Evolutionary conservation across 176 grass and related monocot genomes (phyloP).

Genomic region (Rhynchospora breviuscula): DNA sequence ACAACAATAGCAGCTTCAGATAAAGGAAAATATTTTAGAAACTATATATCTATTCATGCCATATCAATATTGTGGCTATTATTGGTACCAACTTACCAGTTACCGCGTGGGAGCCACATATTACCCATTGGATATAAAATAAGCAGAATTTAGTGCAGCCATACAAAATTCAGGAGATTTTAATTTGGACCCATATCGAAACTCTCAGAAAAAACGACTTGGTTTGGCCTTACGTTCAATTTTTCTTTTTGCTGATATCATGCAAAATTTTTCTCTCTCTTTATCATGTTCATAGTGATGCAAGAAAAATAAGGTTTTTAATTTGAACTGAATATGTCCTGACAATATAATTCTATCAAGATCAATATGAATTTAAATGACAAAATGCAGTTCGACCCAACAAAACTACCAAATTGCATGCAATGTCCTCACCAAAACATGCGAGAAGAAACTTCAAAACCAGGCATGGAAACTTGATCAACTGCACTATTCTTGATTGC

Average conservation of each 20-base stretch:
- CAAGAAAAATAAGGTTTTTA: background rate
- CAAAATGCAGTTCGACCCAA: background rate
- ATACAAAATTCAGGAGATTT: conserved; percentile 13
- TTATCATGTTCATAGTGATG: conserved; percentile 7
- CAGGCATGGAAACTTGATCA: background rate
- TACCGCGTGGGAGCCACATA: conserved; percentile 10
- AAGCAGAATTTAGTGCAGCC: background rate
- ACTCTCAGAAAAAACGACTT: conserved; percentile 8
- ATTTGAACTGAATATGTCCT: background rate
- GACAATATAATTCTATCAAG: background rate
- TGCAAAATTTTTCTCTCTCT: background rate
- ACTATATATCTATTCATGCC: background rate
- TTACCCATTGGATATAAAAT: conserved; percentile 8
- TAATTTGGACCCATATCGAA: conserved; percentile 4
- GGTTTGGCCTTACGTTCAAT: background rate
- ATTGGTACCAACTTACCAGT: conserved; percentile 1
- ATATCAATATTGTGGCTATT: conserved; percentile 7
- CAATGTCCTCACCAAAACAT: background rate
- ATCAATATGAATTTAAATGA: background rate
- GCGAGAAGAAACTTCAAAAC: background rate
- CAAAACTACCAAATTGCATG: background rate
- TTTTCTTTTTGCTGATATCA: conserved; percentile 2
- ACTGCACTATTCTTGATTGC: conserved; percentile 25
- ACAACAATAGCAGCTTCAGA: conserved; percentile 20
- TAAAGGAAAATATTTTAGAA: background rate